Conservation (phyloP, 257 asterid species). For the Przewalskia tangutica region DNA sequence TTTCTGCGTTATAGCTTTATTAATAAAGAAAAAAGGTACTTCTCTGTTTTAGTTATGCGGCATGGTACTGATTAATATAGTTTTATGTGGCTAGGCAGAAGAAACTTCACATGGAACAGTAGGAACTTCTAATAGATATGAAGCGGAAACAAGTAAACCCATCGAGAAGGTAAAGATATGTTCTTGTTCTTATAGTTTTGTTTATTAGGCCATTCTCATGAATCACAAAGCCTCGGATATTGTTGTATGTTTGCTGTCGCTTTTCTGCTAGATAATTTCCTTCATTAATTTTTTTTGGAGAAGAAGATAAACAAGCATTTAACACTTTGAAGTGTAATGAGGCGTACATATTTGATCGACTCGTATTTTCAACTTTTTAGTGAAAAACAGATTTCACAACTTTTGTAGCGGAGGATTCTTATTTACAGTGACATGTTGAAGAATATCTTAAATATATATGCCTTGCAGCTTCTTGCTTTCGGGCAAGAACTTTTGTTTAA, state of each 20-base stretch:
- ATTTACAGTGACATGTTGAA: not conserved
- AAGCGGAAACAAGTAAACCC: constrained; percentile 56
- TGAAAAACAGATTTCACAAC: not conserved
- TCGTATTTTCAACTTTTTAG: not conserved
- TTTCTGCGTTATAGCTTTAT: not conserved
- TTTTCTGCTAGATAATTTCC: not conserved
- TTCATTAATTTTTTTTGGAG: not conserved
- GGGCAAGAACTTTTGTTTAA: not conserved
- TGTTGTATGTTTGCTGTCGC: not conserved
- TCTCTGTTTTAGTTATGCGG: not conserved
- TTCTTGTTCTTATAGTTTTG: not conserved
- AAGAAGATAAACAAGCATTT: not conserved
- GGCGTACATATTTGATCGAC: too few species aligned
- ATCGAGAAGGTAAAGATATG: constrained; percentile 48
- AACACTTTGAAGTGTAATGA: not conserved
- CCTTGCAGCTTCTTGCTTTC: not conserved
- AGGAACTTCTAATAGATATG: constrained; percentile 56
- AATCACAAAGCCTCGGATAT: not conserved
- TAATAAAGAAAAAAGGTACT: not conserved
- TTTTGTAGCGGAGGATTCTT: not conserved
- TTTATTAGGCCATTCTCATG: not conserved
- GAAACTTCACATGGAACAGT: constrained; percentile 71
- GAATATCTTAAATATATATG: not conserved
- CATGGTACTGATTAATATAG: not conserved
- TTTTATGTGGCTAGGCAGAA: constrained; percentile 43